Percentiles rank a stretch among this genome's conserved stretches.
These are phyloP conservation scores for Aspergillus quadrilineatus DNA, from an alignment of 2,329 filamentous ascomycete species.

Conservation along the genomic window DNA sequence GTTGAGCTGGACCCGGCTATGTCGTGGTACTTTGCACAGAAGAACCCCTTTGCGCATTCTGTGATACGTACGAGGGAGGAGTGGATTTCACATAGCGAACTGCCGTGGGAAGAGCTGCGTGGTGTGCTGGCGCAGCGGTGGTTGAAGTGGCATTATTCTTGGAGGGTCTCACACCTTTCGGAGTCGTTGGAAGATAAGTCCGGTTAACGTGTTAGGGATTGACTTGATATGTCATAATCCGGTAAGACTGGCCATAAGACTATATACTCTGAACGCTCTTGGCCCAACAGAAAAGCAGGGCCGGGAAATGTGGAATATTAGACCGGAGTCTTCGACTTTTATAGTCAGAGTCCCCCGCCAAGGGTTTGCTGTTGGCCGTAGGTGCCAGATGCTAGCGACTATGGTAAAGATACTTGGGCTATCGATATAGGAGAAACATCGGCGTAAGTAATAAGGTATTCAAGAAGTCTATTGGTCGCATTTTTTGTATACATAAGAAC, in stretches of 20 bases:
- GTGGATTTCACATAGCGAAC: background rate
- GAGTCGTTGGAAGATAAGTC: background rate
- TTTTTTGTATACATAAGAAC: background rate
- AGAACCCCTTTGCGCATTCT: background rate
- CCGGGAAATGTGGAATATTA: no score
- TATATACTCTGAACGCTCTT: no score
- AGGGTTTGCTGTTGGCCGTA: no score
- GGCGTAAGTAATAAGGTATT: no score
- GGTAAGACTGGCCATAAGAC: background rate
- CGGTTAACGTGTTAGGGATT: background rate
- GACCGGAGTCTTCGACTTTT: no score
- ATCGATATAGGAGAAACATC: no score
- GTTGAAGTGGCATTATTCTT: slow-evolving; percentile 1
- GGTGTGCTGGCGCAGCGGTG: background rate
- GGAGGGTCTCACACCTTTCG: background rate
- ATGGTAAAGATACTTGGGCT: no score
- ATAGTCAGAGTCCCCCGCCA: no score
- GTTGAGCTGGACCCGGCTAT: background rate
- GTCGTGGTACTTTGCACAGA: background rate
- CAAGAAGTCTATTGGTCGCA: background rate
- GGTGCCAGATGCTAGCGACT: no score
- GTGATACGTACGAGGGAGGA: background rate
- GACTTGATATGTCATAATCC: background rate
- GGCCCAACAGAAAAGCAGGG: no score
- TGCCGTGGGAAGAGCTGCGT: background rate